Evolutionary conservation across 306 rosid genomes (phyloP).

Genomic region (Notholithocarpus densiflorus): DNA sequence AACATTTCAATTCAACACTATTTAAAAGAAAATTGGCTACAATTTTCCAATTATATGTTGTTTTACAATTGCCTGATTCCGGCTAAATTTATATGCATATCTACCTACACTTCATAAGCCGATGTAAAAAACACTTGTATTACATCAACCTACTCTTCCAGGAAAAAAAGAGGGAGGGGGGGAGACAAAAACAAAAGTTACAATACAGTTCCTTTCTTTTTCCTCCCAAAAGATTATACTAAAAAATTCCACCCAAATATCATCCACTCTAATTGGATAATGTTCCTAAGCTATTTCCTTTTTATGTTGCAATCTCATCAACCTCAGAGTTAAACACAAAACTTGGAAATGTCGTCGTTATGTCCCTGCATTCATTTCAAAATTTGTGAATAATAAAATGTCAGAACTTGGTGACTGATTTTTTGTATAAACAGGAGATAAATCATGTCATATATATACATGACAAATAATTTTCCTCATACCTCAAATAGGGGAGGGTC

Average conservation of each 20-base stretch:
- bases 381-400: background rate
- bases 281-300: constrained; percentile 11
- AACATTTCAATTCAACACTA: background rate
- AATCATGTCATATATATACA: background rate
- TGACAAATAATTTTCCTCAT: background rate
- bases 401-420: background rate
- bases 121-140: too few relatives aligned
- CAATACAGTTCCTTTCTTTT: background rate
- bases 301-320: constrained; percentile 69
- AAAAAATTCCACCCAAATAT: background rate
- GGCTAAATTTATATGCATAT: constrained; percentile 10
- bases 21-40: background rate
- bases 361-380: constrained; percentile 62
- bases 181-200: too few relatives aligned
- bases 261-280: constrained; percentile 10
- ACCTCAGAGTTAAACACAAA: constrained; percentile 81
- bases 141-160: background rate
- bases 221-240: constrained; percentile 4
- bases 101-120: background rate
- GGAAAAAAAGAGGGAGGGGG: too few relatives aligned
- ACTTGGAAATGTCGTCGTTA: constrained; percentile 88
- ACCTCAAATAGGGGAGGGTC: constrained; percentile 91
- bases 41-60: constrained; percentile 25
- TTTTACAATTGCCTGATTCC: constrained; percentile 29
- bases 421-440: too few relatives aligned